Evolutionary conservation across 805 yeast species (phyloP).

Genomic region (Priceomyces melissophilus): DNA sequence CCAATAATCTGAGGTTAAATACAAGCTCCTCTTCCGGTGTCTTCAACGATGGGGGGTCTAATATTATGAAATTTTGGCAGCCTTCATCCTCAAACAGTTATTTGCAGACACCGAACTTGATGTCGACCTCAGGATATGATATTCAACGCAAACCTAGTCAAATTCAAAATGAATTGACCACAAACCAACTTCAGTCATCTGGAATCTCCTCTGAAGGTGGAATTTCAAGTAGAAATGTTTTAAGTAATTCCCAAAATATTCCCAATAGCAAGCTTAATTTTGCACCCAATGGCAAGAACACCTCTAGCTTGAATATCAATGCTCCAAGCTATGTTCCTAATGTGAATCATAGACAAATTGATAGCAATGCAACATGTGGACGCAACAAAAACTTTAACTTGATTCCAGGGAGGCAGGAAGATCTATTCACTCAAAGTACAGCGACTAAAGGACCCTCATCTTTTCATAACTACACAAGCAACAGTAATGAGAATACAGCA

Average conservation of each 20-base stretch:
- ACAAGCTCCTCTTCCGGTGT: background rate
- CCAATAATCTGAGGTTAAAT: slow-evolving; percentile 3
- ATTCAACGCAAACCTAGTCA: background rate
- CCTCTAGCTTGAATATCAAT: slow-evolving; percentile 21
- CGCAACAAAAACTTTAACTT: no score
- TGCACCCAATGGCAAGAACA: slow-evolving; percentile 3
- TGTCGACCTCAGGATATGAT: background rate
- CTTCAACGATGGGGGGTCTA: slow-evolving; percentile 2
- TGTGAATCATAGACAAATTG: slow-evolving; percentile 3
- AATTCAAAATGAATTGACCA: background rate
- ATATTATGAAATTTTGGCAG: slow-evolving; percentile 13
- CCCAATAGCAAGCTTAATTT: background rate
- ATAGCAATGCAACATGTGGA: no score
- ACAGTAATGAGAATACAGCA: background rate
- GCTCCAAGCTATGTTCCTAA: slow-evolving; percentile 31
- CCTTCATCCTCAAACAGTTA: slow-evolving; percentile 4
- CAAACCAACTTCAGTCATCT: background rate
- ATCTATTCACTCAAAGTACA: background rate
- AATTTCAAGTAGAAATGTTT: no score
- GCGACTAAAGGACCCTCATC: slow-evolving; percentile 6
- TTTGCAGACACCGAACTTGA: slow-evolving; percentile 6
- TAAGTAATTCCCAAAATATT: no score
- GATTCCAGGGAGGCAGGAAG: no score
- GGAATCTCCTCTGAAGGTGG: background rate
- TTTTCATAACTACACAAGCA: slow-evolving; percentile 4